Evolutionary conservation across 768 basidiomycete genomes (phyloP).

Genomic region (Cystofilobasidium capitatum): DNA sequence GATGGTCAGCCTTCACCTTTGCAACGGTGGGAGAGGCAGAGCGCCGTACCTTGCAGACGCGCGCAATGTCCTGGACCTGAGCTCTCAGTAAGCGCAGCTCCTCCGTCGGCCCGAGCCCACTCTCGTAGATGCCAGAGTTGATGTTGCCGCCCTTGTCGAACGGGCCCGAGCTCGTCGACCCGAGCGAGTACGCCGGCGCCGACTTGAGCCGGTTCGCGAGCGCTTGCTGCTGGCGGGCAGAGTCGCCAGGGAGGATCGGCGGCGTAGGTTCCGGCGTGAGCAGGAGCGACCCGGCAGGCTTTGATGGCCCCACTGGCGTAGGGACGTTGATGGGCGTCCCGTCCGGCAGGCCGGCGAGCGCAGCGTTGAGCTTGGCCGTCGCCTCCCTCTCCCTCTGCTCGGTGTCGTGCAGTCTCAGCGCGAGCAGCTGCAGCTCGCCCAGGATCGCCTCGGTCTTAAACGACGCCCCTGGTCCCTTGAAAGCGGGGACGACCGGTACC

Average conservation of each 20-base stretch:
- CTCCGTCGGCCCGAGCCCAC: conserved; percentile 39
- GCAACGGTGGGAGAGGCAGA: neutral
- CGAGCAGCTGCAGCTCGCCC: conserved; percentile 27
- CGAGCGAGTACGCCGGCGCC: neutral
- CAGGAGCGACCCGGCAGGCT: neutral
- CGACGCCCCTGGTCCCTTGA: conserved; percentile 5
- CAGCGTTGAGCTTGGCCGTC: conserved; percentile 3
- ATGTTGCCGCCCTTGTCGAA: conserved; percentile 19
- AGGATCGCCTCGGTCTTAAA: conserved; percentile 32
- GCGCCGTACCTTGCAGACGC: conserved; percentile 54
- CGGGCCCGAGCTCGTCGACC: neutral
- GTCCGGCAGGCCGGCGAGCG: neutral
- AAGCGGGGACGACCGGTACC: neutral
- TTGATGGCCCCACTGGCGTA: too few species aligned
- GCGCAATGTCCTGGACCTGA: conserved; percentile 71
- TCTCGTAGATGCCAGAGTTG: conserved; percentile 18
- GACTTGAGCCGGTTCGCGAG: neutral
- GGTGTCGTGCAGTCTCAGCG: conserved; percentile 22
- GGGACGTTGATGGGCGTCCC: too few species aligned
- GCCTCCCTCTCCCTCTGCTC: conserved; percentile 4
- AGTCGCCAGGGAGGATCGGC: neutral
- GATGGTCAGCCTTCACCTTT: neutral
- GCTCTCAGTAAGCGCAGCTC: conserved; percentile 70
- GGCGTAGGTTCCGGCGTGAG: neutral
- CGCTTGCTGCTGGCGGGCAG: neutral